Conservation (phyloP, 345 rosid species). For the Syzygium jambos region DNA sequence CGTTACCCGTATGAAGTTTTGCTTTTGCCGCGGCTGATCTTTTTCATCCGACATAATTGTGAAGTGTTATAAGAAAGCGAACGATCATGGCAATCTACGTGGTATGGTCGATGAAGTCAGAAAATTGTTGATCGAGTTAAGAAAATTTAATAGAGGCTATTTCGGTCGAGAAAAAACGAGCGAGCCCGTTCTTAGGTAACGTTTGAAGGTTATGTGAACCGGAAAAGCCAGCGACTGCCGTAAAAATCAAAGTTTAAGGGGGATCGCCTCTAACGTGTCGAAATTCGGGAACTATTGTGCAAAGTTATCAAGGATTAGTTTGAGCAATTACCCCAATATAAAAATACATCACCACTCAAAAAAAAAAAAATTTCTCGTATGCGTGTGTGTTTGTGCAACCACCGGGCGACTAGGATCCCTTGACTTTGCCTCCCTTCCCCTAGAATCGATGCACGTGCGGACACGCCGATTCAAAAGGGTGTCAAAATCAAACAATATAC, state of each 20-base stretch:
- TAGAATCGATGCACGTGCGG: too few relatives aligned
- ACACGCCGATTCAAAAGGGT: too few relatives aligned
- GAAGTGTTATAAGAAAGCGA: neutral
- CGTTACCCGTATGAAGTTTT: neutral
- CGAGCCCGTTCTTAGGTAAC: accelerated
- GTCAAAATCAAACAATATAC: too few relatives aligned
- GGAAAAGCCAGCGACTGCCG: neutral
- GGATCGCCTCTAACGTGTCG: neutral
- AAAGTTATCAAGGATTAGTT: too few relatives aligned
- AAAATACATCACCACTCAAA: too few relatives aligned
- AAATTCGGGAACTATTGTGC: too few relatives aligned
- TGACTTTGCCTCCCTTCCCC: too few relatives aligned
- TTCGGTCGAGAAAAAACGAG: accelerated
- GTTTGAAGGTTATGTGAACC: accelerated
- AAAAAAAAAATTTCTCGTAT: too few relatives aligned
- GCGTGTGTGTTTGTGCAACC: too few relatives aligned
- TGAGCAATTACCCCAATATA: too few relatives aligned
- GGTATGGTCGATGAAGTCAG: neutral
- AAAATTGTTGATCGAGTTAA: neutral
- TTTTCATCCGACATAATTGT: neutral
- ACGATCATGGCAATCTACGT: neutral
- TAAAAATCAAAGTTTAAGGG: neutral
- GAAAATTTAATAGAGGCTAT: accelerated
- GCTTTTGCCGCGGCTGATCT: neutral
- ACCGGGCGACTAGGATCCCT: too few relatives aligned